These are phyloP conservation scores for Podaxis rugospora DNA, from an alignment of 768 basidiomycete species.

Conservation along the genomic window DNA sequence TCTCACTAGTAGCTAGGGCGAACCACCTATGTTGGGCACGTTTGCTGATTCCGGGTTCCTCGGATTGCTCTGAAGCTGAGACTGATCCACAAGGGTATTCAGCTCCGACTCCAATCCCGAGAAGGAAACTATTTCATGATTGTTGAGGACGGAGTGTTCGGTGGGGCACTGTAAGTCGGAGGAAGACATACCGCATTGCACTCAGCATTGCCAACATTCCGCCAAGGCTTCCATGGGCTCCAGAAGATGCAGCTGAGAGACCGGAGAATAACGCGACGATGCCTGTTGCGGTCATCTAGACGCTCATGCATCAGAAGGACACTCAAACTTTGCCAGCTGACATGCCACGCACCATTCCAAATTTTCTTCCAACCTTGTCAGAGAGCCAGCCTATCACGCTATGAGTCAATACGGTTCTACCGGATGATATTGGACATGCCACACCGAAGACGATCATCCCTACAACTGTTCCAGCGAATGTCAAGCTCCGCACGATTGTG, in stretches of 20 bases:
- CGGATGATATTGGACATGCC: not conserved
- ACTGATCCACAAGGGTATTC: constrained; percentile 91
- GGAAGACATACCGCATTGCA: constrained; percentile 58
- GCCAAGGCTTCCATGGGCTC: constrained; percentile 63
- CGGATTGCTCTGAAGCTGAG: constrained; percentile 86
- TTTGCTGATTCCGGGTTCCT: constrained; percentile 74
- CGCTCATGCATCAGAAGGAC: constrained; percentile 13
- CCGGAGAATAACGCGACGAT: constrained; percentile 84
- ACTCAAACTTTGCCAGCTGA: not conserved
- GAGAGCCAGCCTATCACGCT: constrained; percentile 54
- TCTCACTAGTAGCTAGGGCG: constrained; percentile 79
- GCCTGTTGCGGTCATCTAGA: constrained; percentile 72
- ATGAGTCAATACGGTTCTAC: not conserved
- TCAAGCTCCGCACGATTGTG: constrained; percentile 59
- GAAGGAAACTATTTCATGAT: constrained; percentile 55
- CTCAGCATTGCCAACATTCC: constrained; percentile 77
- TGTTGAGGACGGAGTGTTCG: not conserved
- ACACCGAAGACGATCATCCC: constrained; percentile 78
- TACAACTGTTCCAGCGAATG: constrained; percentile 83
- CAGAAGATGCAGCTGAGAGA: constrained; percentile 78
- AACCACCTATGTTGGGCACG: constrained; percentile 85
- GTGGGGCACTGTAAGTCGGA: not conserved
- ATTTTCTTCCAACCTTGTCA: constrained; percentile 84
- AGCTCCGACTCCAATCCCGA: constrained; percentile 86
- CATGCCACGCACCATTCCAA: constrained; percentile 67